Evolutionary conservation across 495 filamentous ascomycete species (phyloP).

Genomic region (Jackrogersella minutella): DNA sequence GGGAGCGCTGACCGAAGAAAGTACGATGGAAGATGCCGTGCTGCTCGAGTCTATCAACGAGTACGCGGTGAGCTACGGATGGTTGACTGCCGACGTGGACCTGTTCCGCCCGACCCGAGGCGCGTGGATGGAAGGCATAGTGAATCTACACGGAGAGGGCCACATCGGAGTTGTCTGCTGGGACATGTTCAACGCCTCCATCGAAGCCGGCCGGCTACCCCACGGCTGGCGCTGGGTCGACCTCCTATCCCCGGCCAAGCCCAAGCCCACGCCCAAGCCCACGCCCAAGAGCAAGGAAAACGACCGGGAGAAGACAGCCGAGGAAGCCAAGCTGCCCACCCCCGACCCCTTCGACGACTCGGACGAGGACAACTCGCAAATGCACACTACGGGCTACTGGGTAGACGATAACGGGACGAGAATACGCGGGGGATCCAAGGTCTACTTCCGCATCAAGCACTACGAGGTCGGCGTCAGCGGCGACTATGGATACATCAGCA

Average conservation of each 20-base stretch:
- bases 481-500: conserved; percentile 57
- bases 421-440: conserved; percentile 48
- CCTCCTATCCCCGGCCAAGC: conserved; percentile 38
- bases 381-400: conserved; percentile 61
- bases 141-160: conserved; percentile 58
- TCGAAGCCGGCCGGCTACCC: conserved; percentile 56
- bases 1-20: conserved; percentile 50
- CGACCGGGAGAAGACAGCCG: conserved; percentile 25
- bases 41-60: conserved; percentile 54
- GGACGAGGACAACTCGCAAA: conserved; percentile 43
- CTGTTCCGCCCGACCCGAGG: conserved; percentile 56
- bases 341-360: conserved; percentile 31
- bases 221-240: conserved; percentile 58
- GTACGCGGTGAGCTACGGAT: conserved; percentile 55
- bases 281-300: conserved; percentile 19
- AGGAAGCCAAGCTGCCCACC: conserved; percentile 32
- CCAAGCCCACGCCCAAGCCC: conserved; percentile 28
- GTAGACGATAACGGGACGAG: conserved; percentile 48
- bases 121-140: conserved; percentile 57
- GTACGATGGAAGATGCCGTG: conserved; percentile 40
- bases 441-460: conserved; percentile 59
- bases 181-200: conserved; percentile 60
- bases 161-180: conserved; percentile 60
- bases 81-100: conserved; percentile 56
- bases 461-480: conserved; percentile 59